Base-by-base conservation (phyloP, 1,139 yeast species). In the Debaryomyces psychrophilus region DNA sequence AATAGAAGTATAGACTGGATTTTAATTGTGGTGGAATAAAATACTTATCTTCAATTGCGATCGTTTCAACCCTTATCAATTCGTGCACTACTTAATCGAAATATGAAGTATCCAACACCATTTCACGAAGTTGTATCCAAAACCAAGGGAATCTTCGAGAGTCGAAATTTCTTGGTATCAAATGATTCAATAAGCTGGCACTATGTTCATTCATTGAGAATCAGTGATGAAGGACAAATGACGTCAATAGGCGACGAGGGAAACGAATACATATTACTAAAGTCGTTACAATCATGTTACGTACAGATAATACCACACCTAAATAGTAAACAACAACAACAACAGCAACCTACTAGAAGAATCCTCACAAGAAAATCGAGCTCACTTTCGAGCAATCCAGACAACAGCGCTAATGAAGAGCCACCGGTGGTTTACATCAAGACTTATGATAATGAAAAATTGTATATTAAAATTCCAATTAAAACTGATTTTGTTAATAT, bases 341-440 rank as follows among this genome's bases (percentile, higher is more conserved):
- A 45, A 37, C 50, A 45, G 38, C 53, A 44, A 17, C 56, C 51
- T 31, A 14, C 44, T 9, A 48, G 39, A 38, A 46, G 44, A 37
- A 48, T 46, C 33, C 41, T 46, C 8, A 14, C 44, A 5, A 44
- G 48, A 22, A 50, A 51, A 23, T 14, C 49, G 1, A 48, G 48
- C 33, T 26, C 44, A 14, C 20, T 28, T 4, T 39, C 47, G 6
- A 22, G 41, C 6, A 41, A 39, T 25, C 15, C 34, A 11, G 41
- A 35, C 8, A 17, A n/a, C 12, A 17, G 27, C 15, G 31, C 22
- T 26, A 26, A 34, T 36, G 71, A 65, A 25, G 67, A 64, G 25
- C 73, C 76, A 5, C 82, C 82, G 1, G 74, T 71, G 20, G 59
- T 82, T 8, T 75, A 70, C 54, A 68, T 82, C 27, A 71, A 71